These are phyloP conservation scores for Solanum neorickii DNA, from an alignment of 257 asterid species.

Conservation along the genomic window DNA sequence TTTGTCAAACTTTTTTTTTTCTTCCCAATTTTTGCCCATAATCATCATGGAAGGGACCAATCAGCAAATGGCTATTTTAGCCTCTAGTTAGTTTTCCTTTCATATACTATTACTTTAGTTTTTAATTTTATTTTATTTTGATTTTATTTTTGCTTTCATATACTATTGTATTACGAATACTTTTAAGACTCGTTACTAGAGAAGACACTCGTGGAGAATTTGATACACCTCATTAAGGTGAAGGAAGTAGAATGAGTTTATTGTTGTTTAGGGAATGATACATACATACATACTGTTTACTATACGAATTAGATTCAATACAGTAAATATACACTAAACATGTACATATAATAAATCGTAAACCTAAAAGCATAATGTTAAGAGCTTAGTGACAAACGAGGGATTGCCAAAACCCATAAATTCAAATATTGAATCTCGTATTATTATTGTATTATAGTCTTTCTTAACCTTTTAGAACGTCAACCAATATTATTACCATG, in stretches of 20 bases:
- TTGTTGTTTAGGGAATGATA: background rate
- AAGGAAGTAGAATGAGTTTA: background rate
- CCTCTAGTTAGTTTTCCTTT: background rate
- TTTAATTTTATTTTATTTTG: too few relatives aligned
- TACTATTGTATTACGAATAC: accelerated
- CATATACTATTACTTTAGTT: background rate
- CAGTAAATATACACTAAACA: background rate
- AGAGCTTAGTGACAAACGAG: background rate
- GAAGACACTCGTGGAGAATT: background rate
- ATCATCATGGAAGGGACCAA: background rate
- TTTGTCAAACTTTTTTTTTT: background rate
- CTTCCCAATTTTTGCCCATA: background rate
- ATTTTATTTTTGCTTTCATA: background rate
- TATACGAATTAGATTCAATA: background rate
- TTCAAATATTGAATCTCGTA: background rate
- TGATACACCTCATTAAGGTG: background rate
- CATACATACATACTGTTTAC: background rate
- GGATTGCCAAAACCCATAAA: background rate
- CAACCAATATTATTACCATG: too few relatives aligned
- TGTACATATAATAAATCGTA: background rate
- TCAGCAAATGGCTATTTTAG: background rate
- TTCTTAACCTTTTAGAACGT: too few relatives aligned
- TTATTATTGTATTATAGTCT: background rate
- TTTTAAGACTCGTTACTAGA: background rate
- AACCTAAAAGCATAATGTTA: background rate